Evolutionary conservation across 2,329 filamentous ascomycete species (phyloP).

Genomic region (Ploettnerulaceae sp.): DNA sequence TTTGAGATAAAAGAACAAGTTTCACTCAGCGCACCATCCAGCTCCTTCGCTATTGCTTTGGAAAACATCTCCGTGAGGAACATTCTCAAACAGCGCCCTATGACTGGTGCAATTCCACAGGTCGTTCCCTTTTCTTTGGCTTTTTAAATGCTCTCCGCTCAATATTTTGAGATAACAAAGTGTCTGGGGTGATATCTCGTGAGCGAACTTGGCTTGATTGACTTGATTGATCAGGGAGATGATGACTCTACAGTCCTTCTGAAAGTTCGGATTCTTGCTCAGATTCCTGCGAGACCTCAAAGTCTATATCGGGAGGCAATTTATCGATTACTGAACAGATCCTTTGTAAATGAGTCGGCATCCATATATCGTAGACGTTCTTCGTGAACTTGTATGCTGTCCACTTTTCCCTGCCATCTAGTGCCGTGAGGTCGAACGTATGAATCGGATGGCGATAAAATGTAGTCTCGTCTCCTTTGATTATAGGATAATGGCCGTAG

Average conservation of each 20-base stretch:
- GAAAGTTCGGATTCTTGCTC: conserved; percentile 16
- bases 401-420: conserved; percentile 33
- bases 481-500: conserved; percentile 34
- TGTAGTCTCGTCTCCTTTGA: conserved; percentile 19
- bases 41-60: too few species aligned
- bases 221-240: too few species aligned
- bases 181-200: too few species aligned
- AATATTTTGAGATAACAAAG: conserved; percentile 11
- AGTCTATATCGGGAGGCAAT: conserved; percentile 27
- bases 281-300: conserved; percentile 20
- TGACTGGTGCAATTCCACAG: conserved; percentile 12
- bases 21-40: too few species aligned
- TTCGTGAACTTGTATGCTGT: conserved; percentile 26
- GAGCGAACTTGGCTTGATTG: too few species aligned
- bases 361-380: conserved; percentile 32
- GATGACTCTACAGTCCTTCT: neutral
- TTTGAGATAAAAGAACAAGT: too few species aligned
- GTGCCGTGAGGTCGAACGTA: conserved; percentile 27
- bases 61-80: too few species aligned
- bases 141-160: conserved; percentile 13
- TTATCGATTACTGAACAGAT: conserved; percentile 28
- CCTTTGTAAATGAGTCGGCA: conserved; percentile 32
- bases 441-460: conserved; percentile 33
- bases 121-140: conserved; percentile 14
- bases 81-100: conserved; percentile 13